Evolutionary conservation across 1,284 basidiomycete genomes (phyloP), one percentile per base, ranked within the genome.

Genomic region (Dichomitus squalens): DNA sequence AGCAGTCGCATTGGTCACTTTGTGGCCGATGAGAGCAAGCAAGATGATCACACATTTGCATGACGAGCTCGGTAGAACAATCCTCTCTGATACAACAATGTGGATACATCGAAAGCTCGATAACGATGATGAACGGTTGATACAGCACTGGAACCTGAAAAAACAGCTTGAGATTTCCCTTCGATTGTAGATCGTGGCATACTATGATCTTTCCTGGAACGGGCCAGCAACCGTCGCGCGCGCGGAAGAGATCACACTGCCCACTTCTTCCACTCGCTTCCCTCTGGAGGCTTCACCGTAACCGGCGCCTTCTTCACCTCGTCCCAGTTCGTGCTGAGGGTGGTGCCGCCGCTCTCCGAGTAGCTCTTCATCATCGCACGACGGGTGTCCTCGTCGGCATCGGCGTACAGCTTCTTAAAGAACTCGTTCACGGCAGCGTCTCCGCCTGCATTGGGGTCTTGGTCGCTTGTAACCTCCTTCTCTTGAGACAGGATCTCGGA

Each of bases 281-380:
- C 93, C 59, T 83, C 69, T 48, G 93, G 94, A 1, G 94, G 91
- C 70, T 92, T 90, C 31, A 93, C 87, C 33, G 85, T 82, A 1
- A 91, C 86, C 41, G 70, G 74, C 29, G 69, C 80, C 76, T 90
- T 90, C 61, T 75, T 79, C 7, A 97, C 93, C 63, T 93, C 92
- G 4, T 85, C 84, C 95, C 95, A 98, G 73, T 97, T 94, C 0
- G 95, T 98, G 75, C 92, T 95, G 43, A 98, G 79, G 0, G 93
- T 88, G 7, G 95, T 98, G 3, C 95, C 94, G 7, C 93, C 93
- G 64, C 90, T 93, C 77, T 96, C 94, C 57, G 83, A 81, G 71
- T 92, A 97, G 70, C 92, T 95, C 82, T 98, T 98, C 86, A 97
- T 87, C 94, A 98, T 98, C 0, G 95, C 96, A 38, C 87, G 83